Conservation (phyloP, 202 grass and related monocot genomes). For the Elaeis oleifera region DNA sequence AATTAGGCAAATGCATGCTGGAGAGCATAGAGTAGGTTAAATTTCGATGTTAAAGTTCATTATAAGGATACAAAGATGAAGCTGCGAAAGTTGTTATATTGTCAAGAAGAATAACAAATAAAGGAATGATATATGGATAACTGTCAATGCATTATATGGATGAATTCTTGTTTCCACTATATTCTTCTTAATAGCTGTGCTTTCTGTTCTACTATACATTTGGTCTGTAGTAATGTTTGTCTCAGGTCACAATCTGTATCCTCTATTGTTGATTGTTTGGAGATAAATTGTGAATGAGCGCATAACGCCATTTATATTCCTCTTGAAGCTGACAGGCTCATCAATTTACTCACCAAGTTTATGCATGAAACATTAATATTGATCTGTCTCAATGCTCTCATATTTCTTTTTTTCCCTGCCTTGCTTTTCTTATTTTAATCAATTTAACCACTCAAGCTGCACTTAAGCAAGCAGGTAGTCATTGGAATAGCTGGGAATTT, state of each 20-base stretch:
- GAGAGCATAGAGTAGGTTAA: constrained; percentile 32
- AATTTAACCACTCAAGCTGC: too few species aligned
- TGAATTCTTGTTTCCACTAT: constrained; percentile 27
- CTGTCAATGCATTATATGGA: constrained; percentile 38
- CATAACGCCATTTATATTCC: too few species aligned
- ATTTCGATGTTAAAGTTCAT: constrained; percentile 42
- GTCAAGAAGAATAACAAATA: constrained; percentile 37
- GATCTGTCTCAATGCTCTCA: too few species aligned
- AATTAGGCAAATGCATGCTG: constrained; percentile 32
- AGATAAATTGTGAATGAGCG: background rate
- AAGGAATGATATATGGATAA: constrained; percentile 46
- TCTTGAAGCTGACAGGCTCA: too few species aligned
- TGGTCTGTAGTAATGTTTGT: background rate
- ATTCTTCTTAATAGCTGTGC: constrained; percentile 13
- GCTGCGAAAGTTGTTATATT: constrained; percentile 29
- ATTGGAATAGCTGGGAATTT: too few species aligned
- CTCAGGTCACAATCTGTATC: background rate
- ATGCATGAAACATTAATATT: too few species aligned
- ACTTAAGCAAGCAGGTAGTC: too few species aligned
- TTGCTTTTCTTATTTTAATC: too few species aligned
- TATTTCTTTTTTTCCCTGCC: too few species aligned
- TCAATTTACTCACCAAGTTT: too few species aligned
- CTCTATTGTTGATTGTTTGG: background rate
- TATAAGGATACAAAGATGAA: constrained; percentile 31
- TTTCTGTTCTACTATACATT: background rate